Base-by-base conservation (phyloP, 176 grass and related monocot genomes). In the Chrysopogon serrulatus region DNA sequence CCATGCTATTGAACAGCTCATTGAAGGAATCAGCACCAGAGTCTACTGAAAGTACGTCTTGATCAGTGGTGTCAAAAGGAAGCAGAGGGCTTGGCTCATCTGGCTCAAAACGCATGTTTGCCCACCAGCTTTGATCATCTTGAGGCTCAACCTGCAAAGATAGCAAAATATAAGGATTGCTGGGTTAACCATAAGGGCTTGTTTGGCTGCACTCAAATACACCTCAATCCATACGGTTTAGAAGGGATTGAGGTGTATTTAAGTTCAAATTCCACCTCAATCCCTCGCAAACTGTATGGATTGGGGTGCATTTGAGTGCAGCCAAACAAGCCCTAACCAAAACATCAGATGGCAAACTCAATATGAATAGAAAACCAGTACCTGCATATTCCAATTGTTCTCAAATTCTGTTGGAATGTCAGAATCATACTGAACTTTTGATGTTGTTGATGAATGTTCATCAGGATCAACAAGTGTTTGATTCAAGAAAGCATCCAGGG, bases 1-100 rank as follows among this genome's bases (percentile, higher is more conserved):
- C 93, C 85, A 85, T 84, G 51, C 21, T 74, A 65, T 86, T 94
- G 84, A 89, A 96, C 37, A 96, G 75, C 66, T 99, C 93, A 84
- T 92, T 83, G 69, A 96, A 84, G 35, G 91, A 92, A 68, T 96
- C 93, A 0, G 82, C 43, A 0, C 59, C 87, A 15, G 91, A 90
- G 72, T 86, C 90, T 19, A 92, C 80, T 4, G 90, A 96, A 75
- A 90, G 77, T 64, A 89, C 78, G 56, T 99, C 96, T 54, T 83
- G 91, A 79, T 86, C 88, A 66, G 63, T 79, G 78, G 44, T 60
- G 65, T 89, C 93, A 42, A 77, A 93, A 68, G 92, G 92, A 70
- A 95, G 83, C 31, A 90, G 85, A 15, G 62, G 65, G 36, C 57
- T 73, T 1, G 21, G 36, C 17, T 87, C 87, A 37, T 84, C 88